Percentiles rank a stretch among this genome's conserved stretches.
Evolutionary conservation across 176 grass and related monocot species (phyloP).

Genomic region (Bonia amplexicaulis): DNA sequence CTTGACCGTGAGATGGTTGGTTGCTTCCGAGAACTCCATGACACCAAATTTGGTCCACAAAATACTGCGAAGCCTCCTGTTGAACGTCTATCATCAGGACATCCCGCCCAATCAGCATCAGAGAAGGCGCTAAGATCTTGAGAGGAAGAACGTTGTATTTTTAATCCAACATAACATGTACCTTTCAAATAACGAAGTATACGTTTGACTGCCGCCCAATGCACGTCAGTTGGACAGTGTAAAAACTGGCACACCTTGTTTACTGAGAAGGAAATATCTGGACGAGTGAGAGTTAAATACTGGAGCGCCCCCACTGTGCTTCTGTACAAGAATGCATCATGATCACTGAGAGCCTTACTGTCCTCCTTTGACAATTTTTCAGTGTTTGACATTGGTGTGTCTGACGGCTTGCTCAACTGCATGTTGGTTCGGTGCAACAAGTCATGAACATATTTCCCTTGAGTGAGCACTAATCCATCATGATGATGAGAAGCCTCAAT

Average conservation of each 20-base stretch:
- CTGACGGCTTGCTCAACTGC: neutral
- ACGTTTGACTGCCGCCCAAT: neutral
- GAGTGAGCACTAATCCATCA: neutral
- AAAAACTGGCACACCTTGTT: neutral
- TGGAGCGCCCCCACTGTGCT: neutral
- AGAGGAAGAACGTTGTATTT: fast-evolving
- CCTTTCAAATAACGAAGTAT: neutral
- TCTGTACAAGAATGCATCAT: neutral
- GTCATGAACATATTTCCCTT: neutral
- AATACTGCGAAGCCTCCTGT: neutral
- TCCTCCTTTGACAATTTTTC: neutral
- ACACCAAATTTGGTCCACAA: neutral
- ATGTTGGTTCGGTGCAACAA: neutral
- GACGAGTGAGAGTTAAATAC: neutral
- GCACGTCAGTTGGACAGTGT: neutral
- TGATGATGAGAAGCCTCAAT: neutral
- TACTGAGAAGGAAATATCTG: neutral
- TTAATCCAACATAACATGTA: neutral
- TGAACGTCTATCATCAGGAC: neutral
- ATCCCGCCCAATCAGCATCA: neutral
- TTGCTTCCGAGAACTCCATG: neutral
- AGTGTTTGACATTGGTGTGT: neutral
- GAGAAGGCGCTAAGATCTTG: neutral
- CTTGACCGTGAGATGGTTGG: neutral
- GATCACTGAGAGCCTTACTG: neutral